Evolutionary conservation across 345 rosid species (phyloP).

Genomic region (Corymbia maculata): DNA sequence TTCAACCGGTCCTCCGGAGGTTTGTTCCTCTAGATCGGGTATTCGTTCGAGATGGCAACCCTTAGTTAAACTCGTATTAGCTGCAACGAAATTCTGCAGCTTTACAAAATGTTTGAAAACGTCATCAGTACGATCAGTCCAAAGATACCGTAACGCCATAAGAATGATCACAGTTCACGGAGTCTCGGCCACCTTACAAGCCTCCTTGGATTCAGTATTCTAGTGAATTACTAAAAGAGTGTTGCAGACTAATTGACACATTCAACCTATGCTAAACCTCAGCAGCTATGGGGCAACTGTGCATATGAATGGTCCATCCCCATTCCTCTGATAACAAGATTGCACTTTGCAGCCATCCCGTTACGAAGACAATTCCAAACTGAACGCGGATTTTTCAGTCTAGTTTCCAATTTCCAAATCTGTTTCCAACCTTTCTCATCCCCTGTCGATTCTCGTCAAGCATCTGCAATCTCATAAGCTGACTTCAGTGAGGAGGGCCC

Average conservation of each 20-base stretch:
- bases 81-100: not conserved
- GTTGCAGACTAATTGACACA: not conserved
- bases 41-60: not conserved
- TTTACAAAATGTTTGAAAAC: not conserved
- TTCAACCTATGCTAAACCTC: not conserved
- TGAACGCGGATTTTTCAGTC: not conserved
- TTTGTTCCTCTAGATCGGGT: not conserved
- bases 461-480: rapidly evolving
- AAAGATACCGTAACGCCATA: not conserved
- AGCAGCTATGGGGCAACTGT: not conserved
- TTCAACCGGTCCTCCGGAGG: not conserved
- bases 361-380: not conserved
- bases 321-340: not conserved
- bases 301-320: not conserved
- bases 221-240: not conserved
- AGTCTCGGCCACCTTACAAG: not conserved
- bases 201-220: not conserved
- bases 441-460: not conserved
- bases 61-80: not conserved
- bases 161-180: not conserved
- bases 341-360: not conserved
- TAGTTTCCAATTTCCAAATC: not conserved
- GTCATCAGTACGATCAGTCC: rapidly evolving
- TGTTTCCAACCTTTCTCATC: not conserved
- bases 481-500: not conserved